Evolutionary conservation across 2,329 filamentous ascomycete genomes (phyloP), one percentile per base, ranked within the genome.

Genomic region (Tolypocladium paradoxum): DNA sequence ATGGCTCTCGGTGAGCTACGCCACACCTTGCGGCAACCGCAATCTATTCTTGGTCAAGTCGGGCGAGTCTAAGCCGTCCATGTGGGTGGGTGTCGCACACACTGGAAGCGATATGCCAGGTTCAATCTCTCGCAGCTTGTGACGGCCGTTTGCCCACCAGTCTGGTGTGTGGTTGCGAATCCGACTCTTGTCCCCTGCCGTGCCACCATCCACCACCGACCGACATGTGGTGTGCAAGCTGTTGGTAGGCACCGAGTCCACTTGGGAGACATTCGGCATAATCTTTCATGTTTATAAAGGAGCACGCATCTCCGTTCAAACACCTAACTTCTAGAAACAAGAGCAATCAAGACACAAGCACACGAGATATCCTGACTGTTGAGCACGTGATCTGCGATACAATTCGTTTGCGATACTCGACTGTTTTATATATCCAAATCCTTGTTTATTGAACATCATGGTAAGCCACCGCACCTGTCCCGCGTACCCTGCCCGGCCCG

Each of bases 131-230:
- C n/a, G 40, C 40, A 29, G 53, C 36, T 14, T 43, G 20, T 51
- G 49, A 50, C 9, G 43, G 46, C 35, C 22, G 14, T 34, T 24
- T 33, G 29, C 31, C 16, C 20, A 33, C 29, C 46, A n/a, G 48
- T 20, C 18, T 29, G 34, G 52, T 35, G 52, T 54, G 52, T 50
- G 52, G 53, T 49, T 48, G 49, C 49, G 53, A 37, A 45, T 37
- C 49, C 49, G 36, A 48, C 53, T 34, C 35, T 54, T 34, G 9
- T 50, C 22, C 38, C 35, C 48, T 43, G 45, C 49, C 16, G 49
- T 54, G 53, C 36, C 47, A 54, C 53, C 52, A 47, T 37, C 52
- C 50, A 38, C 37, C 33, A 31, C 16, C 18, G 40, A 37, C 48
- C 34, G 18, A 46, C 34, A 35, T 29, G 14, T 36, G 48, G 22